Conservation (phyloP, 495 filamentous ascomycete genomes). For the Neurospora cerealis region DNA sequence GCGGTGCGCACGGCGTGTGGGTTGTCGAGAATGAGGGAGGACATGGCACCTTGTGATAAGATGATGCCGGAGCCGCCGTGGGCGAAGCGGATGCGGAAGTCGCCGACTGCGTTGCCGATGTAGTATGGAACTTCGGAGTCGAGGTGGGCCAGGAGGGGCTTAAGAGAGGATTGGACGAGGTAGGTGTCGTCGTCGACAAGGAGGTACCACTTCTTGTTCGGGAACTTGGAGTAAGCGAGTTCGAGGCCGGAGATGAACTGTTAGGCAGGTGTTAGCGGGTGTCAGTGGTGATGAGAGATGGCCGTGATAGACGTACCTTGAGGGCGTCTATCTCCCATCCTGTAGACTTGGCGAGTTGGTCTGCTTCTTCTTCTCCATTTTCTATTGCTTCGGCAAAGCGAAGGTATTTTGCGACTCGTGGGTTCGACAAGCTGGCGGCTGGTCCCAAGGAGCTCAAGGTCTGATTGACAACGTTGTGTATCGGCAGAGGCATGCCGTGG, state of each 20-base stretch:
- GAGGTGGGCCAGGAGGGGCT: constrained; percentile 28
- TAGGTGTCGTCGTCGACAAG: constrained; percentile 40
- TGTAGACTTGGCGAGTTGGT: constrained; percentile 21
- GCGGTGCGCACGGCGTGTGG: constrained; percentile 19
- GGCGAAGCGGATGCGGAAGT: constrained; percentile 36
- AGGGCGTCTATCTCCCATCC: constrained; percentile 42
- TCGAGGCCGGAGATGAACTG: constrained; percentile 36
- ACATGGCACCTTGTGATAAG: constrained; percentile 33
- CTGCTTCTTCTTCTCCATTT: constrained; percentile 22
- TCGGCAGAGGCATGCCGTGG: constrained; percentile 16
- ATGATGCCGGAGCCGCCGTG: constrained; percentile 38
- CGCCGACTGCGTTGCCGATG: constrained; percentile 41
- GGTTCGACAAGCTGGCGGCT: constrained; percentile 5
- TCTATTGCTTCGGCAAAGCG: constrained; percentile 25
- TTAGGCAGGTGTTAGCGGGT: neutral
- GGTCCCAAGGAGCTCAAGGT: constrained; percentile 14
- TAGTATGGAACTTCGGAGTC: constrained; percentile 30
- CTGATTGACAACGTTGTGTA: constrained; percentile 27
- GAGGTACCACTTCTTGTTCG: constrained; percentile 40
- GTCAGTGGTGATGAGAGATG: neutral
- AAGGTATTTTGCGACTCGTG: constrained; percentile 28
- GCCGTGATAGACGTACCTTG: constrained; percentile 22
- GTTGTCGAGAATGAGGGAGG: constrained; percentile 21
- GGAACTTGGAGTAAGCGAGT: constrained; percentile 28
- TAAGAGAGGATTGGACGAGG: constrained; percentile 30